These are phyloP conservation scores for Melampsora americana DNA, from an alignment of 1,284 basidiomycete species.

Conservation along the genomic window DNA sequence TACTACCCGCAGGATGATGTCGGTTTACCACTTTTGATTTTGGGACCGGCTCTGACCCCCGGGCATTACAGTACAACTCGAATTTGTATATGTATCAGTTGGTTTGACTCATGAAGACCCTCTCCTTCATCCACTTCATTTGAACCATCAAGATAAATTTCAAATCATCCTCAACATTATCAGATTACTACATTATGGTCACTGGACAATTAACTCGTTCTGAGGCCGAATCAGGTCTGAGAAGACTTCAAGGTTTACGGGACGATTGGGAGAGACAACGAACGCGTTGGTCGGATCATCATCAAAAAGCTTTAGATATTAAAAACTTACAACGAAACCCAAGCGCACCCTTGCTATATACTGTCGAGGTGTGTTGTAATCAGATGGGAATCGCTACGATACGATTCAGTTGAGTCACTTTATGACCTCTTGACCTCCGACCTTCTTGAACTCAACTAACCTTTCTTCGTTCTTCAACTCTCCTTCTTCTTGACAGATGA, in stretches of 20 bases:
- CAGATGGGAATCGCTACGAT: slow-evolving; percentile 43
- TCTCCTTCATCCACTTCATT: too few relatives aligned
- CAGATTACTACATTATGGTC: slow-evolving; percentile 18
- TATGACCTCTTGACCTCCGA: neutral
- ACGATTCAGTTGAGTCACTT: slow-evolving; percentile 36
- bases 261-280: slow-evolving; percentile 41
- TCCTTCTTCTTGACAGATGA: slow-evolving; percentile 16
- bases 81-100: too few relatives aligned
- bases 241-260: slow-evolving; percentile 33
- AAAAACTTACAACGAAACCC: slow-evolving; percentile 39
- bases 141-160: too few relatives aligned
- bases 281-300: slow-evolving; percentile 42
- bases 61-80: too few relatives aligned
- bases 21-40: too few relatives aligned
- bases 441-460: neutral
- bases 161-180: too few relatives aligned
- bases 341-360: slow-evolving; percentile 37
- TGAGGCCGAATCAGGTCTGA: slow-evolving; percentile 40
- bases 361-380: slow-evolving; percentile 42
- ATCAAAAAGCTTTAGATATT: slow-evolving; percentile 40
- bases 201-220: slow-evolving; percentile 39
- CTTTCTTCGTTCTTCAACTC: neutral
- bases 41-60: too few relatives aligned
- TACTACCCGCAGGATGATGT: too few relatives aligned
- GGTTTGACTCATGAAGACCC: too few relatives aligned